These are phyloP conservation scores for Ophiosphaerella korrae DNA, from an alignment of 2,329 filamentous ascomycete species.

Conservation along the genomic window DNA sequence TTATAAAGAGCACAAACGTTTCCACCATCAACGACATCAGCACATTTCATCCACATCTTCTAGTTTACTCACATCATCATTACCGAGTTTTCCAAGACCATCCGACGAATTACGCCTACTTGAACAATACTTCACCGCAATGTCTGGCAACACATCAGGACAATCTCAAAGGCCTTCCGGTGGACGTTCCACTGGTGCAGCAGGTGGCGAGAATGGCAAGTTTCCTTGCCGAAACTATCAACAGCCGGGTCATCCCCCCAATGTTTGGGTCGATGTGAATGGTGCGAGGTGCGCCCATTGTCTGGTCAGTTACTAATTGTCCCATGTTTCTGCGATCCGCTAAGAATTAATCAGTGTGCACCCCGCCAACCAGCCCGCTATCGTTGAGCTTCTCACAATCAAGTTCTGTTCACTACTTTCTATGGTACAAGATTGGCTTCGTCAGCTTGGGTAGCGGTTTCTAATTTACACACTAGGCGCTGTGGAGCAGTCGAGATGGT, in stretches of 20 bases:
- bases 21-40: conserved; percentile 7
- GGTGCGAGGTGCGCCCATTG: conserved; percentile 28
- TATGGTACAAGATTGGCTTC: background rate
- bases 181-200: conserved; percentile 29
- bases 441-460: background rate
- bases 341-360: conserved; percentile 29
- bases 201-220: conserved; percentile 26
- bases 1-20: conserved; percentile 21
- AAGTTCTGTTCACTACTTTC: background rate
- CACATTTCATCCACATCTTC: conserved; percentile 3
- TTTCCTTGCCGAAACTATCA: conserved; percentile 27
- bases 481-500: background rate
- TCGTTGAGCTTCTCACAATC: background rate
- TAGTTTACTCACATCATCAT: background rate
- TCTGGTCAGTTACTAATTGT: conserved; percentile 24
- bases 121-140: background rate
- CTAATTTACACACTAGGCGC: background rate
- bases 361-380: background rate
- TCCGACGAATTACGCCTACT: background rate
- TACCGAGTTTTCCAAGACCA: background rate
- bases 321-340: conserved; percentile 14
- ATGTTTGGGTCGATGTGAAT: conserved; percentile 23
- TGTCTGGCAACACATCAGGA: background rate
- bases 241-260: conserved; percentile 24
- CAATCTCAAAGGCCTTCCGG: conserved; percentile 20